Evolutionary conservation across 2,329 filamentous ascomycete species (phyloP).

Genomic region (Calonectria montana): DNA sequence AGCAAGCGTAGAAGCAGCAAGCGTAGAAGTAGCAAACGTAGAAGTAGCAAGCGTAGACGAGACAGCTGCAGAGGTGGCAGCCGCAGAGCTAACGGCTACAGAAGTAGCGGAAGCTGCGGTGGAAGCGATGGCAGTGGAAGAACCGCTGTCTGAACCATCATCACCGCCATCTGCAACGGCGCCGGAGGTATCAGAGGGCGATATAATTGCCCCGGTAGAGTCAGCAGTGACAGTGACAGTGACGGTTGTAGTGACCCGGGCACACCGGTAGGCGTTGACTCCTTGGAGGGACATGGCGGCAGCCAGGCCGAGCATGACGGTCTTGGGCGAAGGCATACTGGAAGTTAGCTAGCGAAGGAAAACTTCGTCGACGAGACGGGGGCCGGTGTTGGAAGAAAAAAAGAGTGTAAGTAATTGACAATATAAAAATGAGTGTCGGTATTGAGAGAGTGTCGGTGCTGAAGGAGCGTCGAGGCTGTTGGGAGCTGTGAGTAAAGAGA

Average conservation of each 20-base stretch:
- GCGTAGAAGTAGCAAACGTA: background rate
- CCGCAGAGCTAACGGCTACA: background rate
- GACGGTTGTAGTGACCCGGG: background rate
- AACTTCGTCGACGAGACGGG: background rate
- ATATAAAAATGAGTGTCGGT: background rate
- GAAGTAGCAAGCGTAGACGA: background rate
- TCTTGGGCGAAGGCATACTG: constrained; percentile 3
- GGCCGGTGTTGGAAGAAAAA: background rate
- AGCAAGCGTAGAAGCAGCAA: background rate
- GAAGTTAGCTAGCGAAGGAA: background rate
- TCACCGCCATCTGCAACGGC: too few relatives aligned
- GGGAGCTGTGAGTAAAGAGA: background rate
- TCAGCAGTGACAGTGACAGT: background rate
- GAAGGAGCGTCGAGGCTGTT: constrained; percentile 4
- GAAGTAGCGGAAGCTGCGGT: background rate
- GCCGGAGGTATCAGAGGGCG: background rate
- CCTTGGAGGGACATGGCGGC: background rate
- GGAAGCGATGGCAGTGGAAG: background rate
- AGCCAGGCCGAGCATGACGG: background rate
- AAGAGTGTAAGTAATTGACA: background rate
- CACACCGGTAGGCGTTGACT: background rate
- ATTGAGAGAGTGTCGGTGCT: background rate
- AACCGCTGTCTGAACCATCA: too few relatives aligned
- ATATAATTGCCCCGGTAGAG: background rate
- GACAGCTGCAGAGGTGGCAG: background rate